phyloP scores from a whole-genome alignment of 2,329 filamentous ascomycete genomes.

The Beauveria sp. region DNA sequence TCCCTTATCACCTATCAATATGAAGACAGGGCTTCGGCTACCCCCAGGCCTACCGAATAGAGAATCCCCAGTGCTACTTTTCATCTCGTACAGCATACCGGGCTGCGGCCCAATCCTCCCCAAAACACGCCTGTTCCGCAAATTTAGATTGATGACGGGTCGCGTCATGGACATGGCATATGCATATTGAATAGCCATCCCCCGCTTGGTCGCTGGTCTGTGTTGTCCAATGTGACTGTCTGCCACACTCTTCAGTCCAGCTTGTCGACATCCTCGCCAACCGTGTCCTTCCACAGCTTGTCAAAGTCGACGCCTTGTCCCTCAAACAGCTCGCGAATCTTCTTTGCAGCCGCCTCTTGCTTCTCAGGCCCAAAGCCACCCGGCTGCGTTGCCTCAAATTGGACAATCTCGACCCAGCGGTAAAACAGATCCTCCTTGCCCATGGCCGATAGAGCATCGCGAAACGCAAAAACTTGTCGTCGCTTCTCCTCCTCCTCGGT shows the following conservation, averaged over 20 bases:
- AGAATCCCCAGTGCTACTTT: background rate
- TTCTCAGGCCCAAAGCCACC: slow-evolving; percentile 70
- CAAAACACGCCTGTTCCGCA: background rate
- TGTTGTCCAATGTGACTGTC: background rate
- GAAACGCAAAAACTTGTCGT: slow-evolving; percentile 72
- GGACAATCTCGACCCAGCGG: slow-evolving; percentile 86
- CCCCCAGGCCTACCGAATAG: background rate
- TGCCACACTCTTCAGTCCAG: background rate
- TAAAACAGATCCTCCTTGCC: slow-evolving; percentile 88
- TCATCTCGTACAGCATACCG: background rate
- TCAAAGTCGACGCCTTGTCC: slow-evolving; percentile 76
- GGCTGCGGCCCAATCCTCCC: background rate
- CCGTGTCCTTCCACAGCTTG: slow-evolving; percentile 63
- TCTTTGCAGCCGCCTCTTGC: slow-evolving; percentile 63
- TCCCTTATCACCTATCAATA: background rate
- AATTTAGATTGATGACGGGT: background rate
- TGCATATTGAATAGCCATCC: no score
- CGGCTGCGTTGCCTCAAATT: slow-evolving; percentile 73
- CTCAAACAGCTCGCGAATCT: slow-evolving; percentile 70
- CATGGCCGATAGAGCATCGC: slow-evolving; percentile 63
- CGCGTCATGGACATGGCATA: background rate
- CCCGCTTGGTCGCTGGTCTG: background rate
- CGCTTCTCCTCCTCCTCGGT: slow-evolving; percentile 54
- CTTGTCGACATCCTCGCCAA: slow-evolving; percentile 25
- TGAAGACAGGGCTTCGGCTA: background rate